Base-by-base conservation (phyloP, 352 stramenopile species). In the Pythium scleroteichum region DNA sequence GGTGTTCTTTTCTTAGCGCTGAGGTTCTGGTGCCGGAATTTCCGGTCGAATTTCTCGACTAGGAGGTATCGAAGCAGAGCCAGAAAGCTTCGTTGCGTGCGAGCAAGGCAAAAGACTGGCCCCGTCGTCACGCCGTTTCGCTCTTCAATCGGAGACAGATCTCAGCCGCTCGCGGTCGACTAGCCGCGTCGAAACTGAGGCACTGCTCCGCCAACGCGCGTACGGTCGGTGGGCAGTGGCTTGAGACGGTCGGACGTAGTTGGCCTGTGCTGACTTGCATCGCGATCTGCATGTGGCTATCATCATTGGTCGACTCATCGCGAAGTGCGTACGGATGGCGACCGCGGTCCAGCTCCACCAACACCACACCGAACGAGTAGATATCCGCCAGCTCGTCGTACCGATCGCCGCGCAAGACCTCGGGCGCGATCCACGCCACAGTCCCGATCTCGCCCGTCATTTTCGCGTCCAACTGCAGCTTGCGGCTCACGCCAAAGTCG, bases 371-470 rank as follows among this genome's bases (percentile, higher is more conserved):
- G 17, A 72, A 55, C 45, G 59, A 69, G 52, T 72, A 72, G 35
- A 72, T 69, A 40, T 72, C 65, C 4, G 65, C 65, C 65, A 65
- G 65, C 53, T 63, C 53, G 13, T 49, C 56, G 60, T 72, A 72
- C n/a, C 59, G 59, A 23, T 64, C 44, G 41, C 65, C 59, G n/a
- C 67, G 45, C 4, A 72, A 33, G 13, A 72, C 52, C 39, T 72
- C 64, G n/a, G 64, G 64, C n/a, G 64, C 64, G 23, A 64, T 72
- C 59, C 60, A 72, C n/a, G 47, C 58, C 19, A 62, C 35, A 5
- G 53, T 63, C 3, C 65, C 65, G 13, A 72, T 48, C 8, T 59
- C 50, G 10, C 54, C 23, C 1, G 65, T 72, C 65, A 72, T 72
- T 7, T 49, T 64, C 27, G 50, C 49, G 19, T 48, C 46, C 38